Conservation (phyloP, 176 grass and related monocot genomes). For the Aegilops bicornis region DNA sequence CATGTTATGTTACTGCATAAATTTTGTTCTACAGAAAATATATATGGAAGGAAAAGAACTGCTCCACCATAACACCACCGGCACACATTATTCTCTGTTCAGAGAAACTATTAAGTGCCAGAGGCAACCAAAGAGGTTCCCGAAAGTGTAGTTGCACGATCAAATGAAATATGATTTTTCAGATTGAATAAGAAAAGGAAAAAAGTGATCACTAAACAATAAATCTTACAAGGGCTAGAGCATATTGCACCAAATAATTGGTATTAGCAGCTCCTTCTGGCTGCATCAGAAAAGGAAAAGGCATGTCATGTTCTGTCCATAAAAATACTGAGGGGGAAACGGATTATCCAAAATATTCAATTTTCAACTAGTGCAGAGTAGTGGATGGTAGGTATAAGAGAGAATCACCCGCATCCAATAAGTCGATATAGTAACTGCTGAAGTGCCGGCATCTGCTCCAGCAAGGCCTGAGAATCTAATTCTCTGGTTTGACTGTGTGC, state of each 20-base stretch:
- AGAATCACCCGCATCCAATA: conserved; percentile 78
- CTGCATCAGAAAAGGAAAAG: conserved; percentile 42
- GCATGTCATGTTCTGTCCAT: conserved; percentile 7
- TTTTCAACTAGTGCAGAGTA: conserved; percentile 18
- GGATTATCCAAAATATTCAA: neutral
- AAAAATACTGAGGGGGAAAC: neutral
- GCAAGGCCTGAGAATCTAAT: conserved; percentile 67
- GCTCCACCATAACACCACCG: neutral
- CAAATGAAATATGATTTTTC: neutral
- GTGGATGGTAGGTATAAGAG: conserved; percentile 30
- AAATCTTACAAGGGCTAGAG: conserved; percentile 68
- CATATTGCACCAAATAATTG: conserved; percentile 92
- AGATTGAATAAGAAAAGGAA: neutral
- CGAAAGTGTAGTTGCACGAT: neutral
- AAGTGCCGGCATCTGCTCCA: conserved; percentile 87
- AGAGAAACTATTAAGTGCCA: neutral
- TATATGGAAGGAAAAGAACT: neutral
- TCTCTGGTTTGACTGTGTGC: conserved; percentile 82
- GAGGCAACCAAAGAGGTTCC: conserved; percentile 8
- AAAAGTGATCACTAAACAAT: conserved; percentile 3
- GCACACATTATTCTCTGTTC: conserved; percentile 5
- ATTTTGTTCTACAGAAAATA: conserved; percentile 8
- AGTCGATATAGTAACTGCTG: conserved; percentile 94
- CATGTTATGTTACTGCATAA: neutral
- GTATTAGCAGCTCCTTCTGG: conserved; percentile 79